Percentiles rank a stretch among this genome's conserved stretches.
phyloP scores from a whole-genome alignment of 495 filamentous ascomycete species.

The Hypoxylon perforatum region DNA sequence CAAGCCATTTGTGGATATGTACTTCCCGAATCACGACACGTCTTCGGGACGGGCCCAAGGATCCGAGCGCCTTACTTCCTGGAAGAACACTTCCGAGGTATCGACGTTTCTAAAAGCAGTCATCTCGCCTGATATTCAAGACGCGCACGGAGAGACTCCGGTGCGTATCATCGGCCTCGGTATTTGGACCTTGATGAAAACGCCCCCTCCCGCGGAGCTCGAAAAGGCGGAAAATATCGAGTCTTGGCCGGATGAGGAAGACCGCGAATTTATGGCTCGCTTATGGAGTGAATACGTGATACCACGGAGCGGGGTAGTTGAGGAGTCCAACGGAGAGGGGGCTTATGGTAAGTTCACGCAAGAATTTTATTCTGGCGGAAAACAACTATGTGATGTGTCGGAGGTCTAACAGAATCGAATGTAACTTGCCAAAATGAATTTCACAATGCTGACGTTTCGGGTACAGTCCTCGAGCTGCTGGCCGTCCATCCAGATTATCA shows the following conservation, averaged over 20 bases:
- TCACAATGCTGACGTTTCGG: not conserved
- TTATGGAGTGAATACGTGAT: slow-evolving; percentile 39
- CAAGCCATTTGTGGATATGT: slow-evolving; percentile 38
- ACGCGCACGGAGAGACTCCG: slow-evolving; percentile 4
- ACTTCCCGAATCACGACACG: slow-evolving; percentile 41
- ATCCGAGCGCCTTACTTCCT: slow-evolving; percentile 24
- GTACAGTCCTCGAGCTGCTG: slow-evolving; percentile 58
- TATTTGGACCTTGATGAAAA: slow-evolving; percentile 42
- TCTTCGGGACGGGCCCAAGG: slow-evolving; percentile 27
- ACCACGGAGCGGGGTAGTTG: slow-evolving; percentile 26
- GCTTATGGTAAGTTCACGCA: slow-evolving; percentile 28
- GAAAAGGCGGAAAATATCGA: slow-evolving; percentile 34
- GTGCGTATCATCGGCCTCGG: slow-evolving; percentile 33
- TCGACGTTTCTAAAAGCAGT: slow-evolving; percentile 36
- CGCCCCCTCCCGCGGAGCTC: slow-evolving; percentile 29
- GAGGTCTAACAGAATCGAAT: too few species aligned
- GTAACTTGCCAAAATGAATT: not conserved
- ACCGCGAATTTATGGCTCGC: slow-evolving; percentile 35
- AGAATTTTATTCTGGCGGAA: not conserved
- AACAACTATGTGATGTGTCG: too few species aligned
- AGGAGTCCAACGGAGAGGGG: slow-evolving; percentile 20
- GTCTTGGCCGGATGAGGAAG: slow-evolving; percentile 34
- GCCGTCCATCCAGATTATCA: slow-evolving; percentile 61
- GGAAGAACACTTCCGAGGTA: slow-evolving; percentile 14
- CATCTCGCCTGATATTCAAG: not conserved